Evolutionary conservation across 257 asterid species (phyloP), one percentile per base, ranked within the genome.

Genomic region (Agastache rugosa): DNA sequence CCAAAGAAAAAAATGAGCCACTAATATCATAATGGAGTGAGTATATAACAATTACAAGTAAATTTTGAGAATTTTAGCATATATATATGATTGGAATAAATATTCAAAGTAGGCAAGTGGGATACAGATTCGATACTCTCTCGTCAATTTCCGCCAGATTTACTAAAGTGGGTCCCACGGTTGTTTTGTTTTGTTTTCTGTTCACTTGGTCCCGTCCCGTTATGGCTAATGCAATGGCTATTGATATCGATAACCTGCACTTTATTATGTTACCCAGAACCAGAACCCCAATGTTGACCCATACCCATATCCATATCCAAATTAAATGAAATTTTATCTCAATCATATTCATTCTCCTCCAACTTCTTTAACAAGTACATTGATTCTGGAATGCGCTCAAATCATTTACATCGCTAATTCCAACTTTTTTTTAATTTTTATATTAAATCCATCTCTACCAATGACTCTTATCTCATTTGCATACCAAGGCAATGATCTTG

Each of bases 231-330:
- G 29, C 2, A 37, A 27, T 60, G 37, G 22, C 11, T 25, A 59
- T 60, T 3, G 23, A 60, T 60, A 15, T 31, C 23, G 5, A 29
- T 27, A 16, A 22, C 42, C 45, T 29, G 2, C 23, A 10, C 6
- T 31, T 60, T 60, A 35, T 60, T 60, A 35, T n/a, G 5, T 37
- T 5, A 7, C 44, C 11, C 37, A 14, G 27, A 34, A 8, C 11
- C 37, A 14, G 27, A 34, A 8, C 53, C 37, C 70, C 41, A 42
- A 41, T 12, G 14, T 65, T 65, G 65, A 70, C 64, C n/a, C 51
- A 14, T 45, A 45, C 10, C 51, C 17, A 37, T 8, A 37, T 37
- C 42, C 53, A 47, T 19, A 34, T 34, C 50, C 48, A 68, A n/a
- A 16, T 11, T 16, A 68, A n/a, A 16, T 31, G 16, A n/a, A 17